Evolutionary conservation across 352 stramenopile genomes (phyloP).

Genomic region (Phytopythium kandeliae): DNA sequence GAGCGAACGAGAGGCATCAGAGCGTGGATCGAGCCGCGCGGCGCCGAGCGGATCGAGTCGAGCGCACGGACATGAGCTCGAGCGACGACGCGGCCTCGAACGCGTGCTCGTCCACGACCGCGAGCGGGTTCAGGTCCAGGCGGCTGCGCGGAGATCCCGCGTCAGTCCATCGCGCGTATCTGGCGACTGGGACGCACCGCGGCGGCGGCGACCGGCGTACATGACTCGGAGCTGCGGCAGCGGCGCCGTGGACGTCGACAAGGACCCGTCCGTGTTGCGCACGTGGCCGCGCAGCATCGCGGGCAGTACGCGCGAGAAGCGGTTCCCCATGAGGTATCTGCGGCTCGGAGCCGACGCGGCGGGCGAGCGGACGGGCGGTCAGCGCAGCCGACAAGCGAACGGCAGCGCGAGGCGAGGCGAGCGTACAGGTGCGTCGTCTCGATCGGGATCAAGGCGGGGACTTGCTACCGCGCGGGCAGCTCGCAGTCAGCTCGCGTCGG

Average conservation of each 20-base stretch:
- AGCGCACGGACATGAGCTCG: slow-evolving; percentile 51
- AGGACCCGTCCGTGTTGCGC: slow-evolving; percentile 46
- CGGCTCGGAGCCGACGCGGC: not conserved
- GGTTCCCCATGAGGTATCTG: slow-evolving; percentile 70
- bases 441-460: slow-evolving; percentile 58
- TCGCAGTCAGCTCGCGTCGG: not conserved
- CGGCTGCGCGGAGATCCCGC: slow-evolving; percentile 22
- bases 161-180: not conserved
- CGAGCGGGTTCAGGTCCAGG: slow-evolving; percentile 68
- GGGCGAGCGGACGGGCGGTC: no score
- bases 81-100: slow-evolving; percentile 44
- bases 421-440: slow-evolving; percentile 66
- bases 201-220: slow-evolving; percentile 16
- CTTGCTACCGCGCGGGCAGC: slow-evolving; percentile 15
- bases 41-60: not conserved
- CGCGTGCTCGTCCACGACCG: slow-evolving; percentile 70
- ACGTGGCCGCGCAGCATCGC: slow-evolving; percentile 64
- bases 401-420: slow-evolving; percentile 5
- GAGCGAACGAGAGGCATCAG: no score
- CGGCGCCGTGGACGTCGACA: slow-evolving; percentile 28
- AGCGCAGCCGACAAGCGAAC: slow-evolving; percentile 3
- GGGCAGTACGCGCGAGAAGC: slow-evolving; percentile 51
- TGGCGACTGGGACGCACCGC: not conserved
- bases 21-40: no score
- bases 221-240: slow-evolving; percentile 68